Conservation (phyloP, 2,329 filamentous ascomycete genomes). For the Paracorniculantispora psalliotae region DNA sequence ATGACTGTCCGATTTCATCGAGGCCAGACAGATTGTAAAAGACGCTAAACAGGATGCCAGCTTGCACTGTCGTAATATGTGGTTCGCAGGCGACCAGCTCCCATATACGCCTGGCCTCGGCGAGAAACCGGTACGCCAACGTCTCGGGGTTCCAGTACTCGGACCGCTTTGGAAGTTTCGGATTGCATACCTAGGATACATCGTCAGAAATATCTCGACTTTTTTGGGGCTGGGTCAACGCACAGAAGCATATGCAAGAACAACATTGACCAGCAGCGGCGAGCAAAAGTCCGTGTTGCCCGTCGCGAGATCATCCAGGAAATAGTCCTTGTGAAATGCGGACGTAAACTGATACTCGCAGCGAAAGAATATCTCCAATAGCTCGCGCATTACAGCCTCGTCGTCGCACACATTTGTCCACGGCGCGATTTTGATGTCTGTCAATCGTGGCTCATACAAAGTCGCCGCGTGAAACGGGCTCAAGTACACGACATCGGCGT, state of each 20-base stretch:
- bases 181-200: conserved; percentile 26
- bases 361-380: conserved; percentile 15
- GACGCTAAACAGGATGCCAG: conserved; percentile 23
- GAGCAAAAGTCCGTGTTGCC: conserved; percentile 13
- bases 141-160: conserved; percentile 30
- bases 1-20: background rate
- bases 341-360: conserved; percentile 18
- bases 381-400: conserved; percentile 15
- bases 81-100: conserved; percentile 16
- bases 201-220: too few species aligned
- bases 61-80: conserved; percentile 27
- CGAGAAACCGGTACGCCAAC: conserved; percentile 28
- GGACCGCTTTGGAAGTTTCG: conserved; percentile 22
- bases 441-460: conserved; percentile 26
- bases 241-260: conserved; percentile 16
- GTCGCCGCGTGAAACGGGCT: conserved; percentile 28
- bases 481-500: conserved; percentile 17
- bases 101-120: conserved; percentile 29
- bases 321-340: conserved; percentile 18
- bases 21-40: conserved; percentile 16
- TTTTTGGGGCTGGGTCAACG: too few species aligned
- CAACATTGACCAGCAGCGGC: conserved; percentile 14
- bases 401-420: conserved; percentile 17
- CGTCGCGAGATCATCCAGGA: conserved; percentile 16
- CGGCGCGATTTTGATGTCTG: conserved; percentile 13